Conservation (phyloP, 2,329 filamentous ascomycete species). For the Hymenoscyphus linearis region DNA sequence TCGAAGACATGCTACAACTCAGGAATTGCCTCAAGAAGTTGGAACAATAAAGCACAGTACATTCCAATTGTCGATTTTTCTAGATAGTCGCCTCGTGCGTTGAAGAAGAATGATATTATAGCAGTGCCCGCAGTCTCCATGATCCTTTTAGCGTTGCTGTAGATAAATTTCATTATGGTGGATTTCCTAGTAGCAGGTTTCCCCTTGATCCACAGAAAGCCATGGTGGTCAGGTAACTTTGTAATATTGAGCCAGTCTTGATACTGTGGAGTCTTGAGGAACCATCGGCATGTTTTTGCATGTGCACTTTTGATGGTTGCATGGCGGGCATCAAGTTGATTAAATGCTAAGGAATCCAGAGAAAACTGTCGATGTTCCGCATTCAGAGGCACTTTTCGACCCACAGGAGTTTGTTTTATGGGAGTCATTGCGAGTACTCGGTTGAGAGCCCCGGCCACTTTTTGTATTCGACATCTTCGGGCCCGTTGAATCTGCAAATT, state of each 20-base stretch:
- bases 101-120: slow-evolving; percentile 21
- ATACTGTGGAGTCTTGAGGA: slow-evolving; percentile 33
- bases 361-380: slow-evolving; percentile 12
- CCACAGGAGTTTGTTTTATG: neutral
- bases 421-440: neutral
- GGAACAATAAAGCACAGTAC: slow-evolving; percentile 41
- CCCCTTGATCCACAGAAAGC: slow-evolving; percentile 44
- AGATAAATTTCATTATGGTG: slow-evolving; percentile 34
- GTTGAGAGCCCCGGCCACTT: slow-evolving; percentile 12
- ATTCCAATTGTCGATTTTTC: slow-evolving; percentile 37
- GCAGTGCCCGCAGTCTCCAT: slow-evolving; percentile 8
- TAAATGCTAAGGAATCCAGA: slow-evolving; percentile 34
- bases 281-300: slow-evolving; percentile 37
- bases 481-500: slow-evolving; percentile 13
- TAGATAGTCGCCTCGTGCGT: slow-evolving; percentile 27
- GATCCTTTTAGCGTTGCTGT: neutral
- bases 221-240: slow-evolving; percentile 31
- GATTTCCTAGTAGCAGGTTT: slow-evolving; percentile 44
- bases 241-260: slow-evolving; percentile 34
- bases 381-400: neutral
- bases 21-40: slow-evolving; percentile 36
- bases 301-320: slow-evolving; percentile 34
- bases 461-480: slow-evolving; percentile 11
- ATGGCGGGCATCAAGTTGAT: slow-evolving; percentile 35
- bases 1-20: slow-evolving; percentile 35